Conservation (phyloP, 208 protist genomes). For the Angomonas ambiguus region DNA sequence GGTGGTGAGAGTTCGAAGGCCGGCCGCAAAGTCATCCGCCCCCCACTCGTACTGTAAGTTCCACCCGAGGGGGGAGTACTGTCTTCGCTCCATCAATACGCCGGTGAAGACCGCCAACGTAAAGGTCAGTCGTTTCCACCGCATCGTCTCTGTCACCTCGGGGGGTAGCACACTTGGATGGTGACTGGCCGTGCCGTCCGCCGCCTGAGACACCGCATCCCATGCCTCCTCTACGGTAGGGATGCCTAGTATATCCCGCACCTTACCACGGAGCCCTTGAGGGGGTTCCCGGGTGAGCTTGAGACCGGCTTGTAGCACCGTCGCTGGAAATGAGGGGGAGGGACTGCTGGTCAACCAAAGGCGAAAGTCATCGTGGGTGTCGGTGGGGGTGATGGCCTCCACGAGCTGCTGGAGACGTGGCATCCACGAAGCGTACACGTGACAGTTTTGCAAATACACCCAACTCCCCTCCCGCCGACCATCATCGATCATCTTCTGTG, state of each 20-base stretch:
- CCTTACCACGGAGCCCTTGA: slow-evolving; percentile 90
- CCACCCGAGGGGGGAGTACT: slow-evolving; percentile 92
- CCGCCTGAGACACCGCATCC: slow-evolving; percentile 3
- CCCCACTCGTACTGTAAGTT: slow-evolving; percentile 95
- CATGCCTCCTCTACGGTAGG: slow-evolving; percentile 55
- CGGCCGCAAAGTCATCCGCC: slow-evolving; percentile 83
- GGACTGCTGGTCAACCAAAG: slow-evolving; percentile 96
- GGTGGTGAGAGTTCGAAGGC: slow-evolving; percentile 62
- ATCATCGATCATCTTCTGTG: slow-evolving; percentile 82
- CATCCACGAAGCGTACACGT: slow-evolving; percentile 94
- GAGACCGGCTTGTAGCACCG: slow-evolving; percentile 92
- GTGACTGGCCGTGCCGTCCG: background rate
- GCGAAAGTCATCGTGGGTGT: slow-evolving; percentile 89
- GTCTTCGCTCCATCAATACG: slow-evolving; percentile 88
- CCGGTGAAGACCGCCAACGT: slow-evolving; percentile 91
- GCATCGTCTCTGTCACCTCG: slow-evolving; percentile 15
- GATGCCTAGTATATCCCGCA: slow-evolving; percentile 70
- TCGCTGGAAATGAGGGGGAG: slow-evolving; percentile 83
- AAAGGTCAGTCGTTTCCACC: slow-evolving; percentile 91
- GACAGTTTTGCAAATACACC: slow-evolving; percentile 96
- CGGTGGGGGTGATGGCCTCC: slow-evolving; percentile 62
- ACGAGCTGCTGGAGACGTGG: slow-evolving; percentile 87
- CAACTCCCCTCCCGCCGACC: slow-evolving; percentile 79
- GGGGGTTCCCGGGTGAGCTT: slow-evolving; percentile 97
- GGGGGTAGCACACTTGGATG: background rate